These are phyloP conservation scores for Leccinum aurantiacum DNA, from an alignment of 768 basidiomycete species.

Conservation along the genomic window DNA sequence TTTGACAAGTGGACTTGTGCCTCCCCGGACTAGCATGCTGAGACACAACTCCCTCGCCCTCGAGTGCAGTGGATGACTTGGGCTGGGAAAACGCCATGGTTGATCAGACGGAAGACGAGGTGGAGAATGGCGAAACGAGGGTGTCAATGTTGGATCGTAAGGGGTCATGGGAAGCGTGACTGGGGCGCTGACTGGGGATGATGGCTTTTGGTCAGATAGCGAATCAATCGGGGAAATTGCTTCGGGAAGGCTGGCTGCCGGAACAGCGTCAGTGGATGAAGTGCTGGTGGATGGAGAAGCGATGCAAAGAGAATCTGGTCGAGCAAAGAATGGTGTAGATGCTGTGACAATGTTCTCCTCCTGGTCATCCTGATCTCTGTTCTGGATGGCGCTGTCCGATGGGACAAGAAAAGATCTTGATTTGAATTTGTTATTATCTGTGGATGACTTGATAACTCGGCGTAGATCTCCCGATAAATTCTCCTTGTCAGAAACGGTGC, in stretches of 20 bases:
- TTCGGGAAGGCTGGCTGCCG: conserved; percentile 3
- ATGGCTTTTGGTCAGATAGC: conserved; percentile 8
- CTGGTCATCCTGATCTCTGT: conserved; percentile 14
- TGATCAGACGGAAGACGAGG: conserved; percentile 74
- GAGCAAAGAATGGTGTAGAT: conserved; percentile 28
- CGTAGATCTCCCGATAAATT: conserved; percentile 33
- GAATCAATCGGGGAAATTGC: background rate
- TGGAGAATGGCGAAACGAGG: conserved; percentile 76
- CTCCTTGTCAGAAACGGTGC: conserved; percentile 33
- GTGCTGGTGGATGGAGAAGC: conserved; percentile 17
- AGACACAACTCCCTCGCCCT: conserved; percentile 63
- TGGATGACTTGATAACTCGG: conserved; percentile 27
- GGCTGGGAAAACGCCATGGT: conserved; percentile 80
- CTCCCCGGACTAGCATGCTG: conserved; percentile 57
- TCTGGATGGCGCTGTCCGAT: conserved; percentile 13
- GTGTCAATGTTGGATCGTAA: conserved; percentile 72
- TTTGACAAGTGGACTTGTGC: conserved; percentile 48
- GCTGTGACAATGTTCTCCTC: conserved; percentile 13
- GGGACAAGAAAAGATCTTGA: conserved; percentile 23
- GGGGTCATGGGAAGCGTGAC: conserved; percentile 60
- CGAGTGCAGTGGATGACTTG: conserved; percentile 74
- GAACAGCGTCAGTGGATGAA: conserved; percentile 1
- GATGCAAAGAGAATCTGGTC: conserved; percentile 24
- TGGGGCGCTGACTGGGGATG: conserved; percentile 29
- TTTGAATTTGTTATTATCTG: conserved; percentile 23